A percentile compares a stretch with the other conserved stretches of the same genome.
phyloP scores from a whole-genome alignment of 306 rosid genomes.

The Fragaria iinumae region DNA sequence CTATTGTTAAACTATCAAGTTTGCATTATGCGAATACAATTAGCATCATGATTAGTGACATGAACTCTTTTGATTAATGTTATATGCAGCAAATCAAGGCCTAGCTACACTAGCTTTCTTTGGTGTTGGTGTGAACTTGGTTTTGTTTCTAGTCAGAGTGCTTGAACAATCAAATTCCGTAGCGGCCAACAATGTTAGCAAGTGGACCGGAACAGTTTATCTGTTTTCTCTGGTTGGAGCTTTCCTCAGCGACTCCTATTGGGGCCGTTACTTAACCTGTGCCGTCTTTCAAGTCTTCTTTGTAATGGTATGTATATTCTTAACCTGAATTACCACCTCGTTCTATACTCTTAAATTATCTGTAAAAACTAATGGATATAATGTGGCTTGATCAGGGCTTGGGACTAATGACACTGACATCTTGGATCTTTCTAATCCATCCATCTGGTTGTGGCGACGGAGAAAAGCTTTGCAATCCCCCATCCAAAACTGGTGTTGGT shows the following conservation, averaged over 20 bases:
- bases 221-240: constrained; percentile 34
- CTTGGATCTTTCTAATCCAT: constrained; percentile 17
- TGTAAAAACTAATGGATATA: background rate
- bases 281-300: constrained; percentile 31
- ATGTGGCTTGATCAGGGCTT: constrained; percentile 16
- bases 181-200: constrained; percentile 33
- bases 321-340: background rate
- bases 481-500: constrained; percentile 26
- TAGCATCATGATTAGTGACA: background rate
- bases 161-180: constrained; percentile 27
- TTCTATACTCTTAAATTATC: background rate
- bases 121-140: constrained; percentile 41
- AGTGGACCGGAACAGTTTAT: constrained; percentile 40
- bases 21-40: background rate
- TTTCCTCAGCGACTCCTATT: constrained; percentile 40
- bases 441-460: constrained; percentile 26
- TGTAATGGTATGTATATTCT: constrained; percentile 12
- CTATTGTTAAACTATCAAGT: background rate
- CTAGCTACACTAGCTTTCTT: constrained; percentile 38
- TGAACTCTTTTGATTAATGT: background rate
- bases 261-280: constrained; percentile 39
- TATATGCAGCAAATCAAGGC: constrained; percentile 28
- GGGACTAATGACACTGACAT: constrained; percentile 20
- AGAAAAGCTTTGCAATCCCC: constrained; percentile 9
- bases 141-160: constrained; percentile 34